Conservation (phyloP, 2,329 filamentous ascomycete species). For the Calonectria pseudoreteaudii region DNA sequence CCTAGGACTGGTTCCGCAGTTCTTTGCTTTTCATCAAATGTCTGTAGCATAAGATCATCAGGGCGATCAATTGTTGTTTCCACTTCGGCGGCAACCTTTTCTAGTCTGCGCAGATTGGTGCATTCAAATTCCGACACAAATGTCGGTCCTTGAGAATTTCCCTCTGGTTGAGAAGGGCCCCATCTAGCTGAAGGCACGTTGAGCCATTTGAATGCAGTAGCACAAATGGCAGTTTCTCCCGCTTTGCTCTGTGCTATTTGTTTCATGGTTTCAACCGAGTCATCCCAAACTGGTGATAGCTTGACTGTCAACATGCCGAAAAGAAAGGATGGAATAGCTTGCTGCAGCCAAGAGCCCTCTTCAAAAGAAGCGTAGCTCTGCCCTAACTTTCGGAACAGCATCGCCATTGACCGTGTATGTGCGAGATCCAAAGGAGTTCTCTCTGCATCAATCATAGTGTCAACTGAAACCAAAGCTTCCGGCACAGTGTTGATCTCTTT, state of each 20-base stretch:
- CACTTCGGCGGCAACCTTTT: constrained; percentile 62
- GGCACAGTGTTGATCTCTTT: constrained; percentile 61
- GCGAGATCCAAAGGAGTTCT: constrained; percentile 82
- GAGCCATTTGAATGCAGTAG: constrained; percentile 84
- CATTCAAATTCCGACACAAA: constrained; percentile 85
- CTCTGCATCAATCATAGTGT: constrained; percentile 81
- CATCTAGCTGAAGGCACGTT: constrained; percentile 67
- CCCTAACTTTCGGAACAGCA: constrained; percentile 85
- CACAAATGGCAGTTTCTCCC: constrained; percentile 79
- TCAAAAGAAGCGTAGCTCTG: constrained; percentile 70
- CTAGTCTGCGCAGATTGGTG: constrained; percentile 75
- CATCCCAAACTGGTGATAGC: constrained; percentile 88
- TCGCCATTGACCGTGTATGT: constrained; percentile 81
- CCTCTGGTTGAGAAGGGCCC: constrained; percentile 56
- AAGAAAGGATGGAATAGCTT: constrained; percentile 82
- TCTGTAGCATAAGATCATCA: constrained; percentile 68
- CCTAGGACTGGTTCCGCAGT: constrained; percentile 61
- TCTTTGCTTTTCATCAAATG: constrained; percentile 74
- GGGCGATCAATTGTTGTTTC: constrained; percentile 65
- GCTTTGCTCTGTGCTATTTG: constrained; percentile 76
- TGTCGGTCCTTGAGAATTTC: constrained; percentile 48
- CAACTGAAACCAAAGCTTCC: constrained; percentile 43
- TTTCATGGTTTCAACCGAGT: constrained; percentile 80
- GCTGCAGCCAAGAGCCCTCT: constrained; percentile 73
- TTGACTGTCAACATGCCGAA: constrained; percentile 92